Evolutionary conservation across 2,329 filamentous ascomycete genomes (phyloP).

Genomic region (Leptographium lundbergii): DNA sequence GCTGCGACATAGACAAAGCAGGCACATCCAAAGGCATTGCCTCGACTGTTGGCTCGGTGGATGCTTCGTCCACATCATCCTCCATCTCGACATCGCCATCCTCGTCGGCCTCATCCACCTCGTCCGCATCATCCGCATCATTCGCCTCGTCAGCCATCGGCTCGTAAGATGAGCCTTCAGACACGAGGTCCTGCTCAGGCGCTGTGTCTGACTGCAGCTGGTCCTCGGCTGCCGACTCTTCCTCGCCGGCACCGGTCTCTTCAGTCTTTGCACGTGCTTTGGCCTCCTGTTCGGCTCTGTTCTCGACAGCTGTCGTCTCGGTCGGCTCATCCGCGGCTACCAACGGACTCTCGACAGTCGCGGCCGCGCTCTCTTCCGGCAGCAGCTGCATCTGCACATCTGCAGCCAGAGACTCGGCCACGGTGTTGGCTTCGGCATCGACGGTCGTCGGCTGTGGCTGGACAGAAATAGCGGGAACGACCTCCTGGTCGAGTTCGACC

Average conservation of each 20-base stretch:
- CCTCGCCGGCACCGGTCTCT: background rate
- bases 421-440: background rate
- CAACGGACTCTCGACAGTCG: background rate
- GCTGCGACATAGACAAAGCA: background rate
- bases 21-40: background rate
- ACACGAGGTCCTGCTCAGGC: slow-evolving; percentile 5
- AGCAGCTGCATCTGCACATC: background rate
- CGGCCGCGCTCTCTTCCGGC: background rate
- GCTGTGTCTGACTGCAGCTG: background rate
- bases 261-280: background rate
- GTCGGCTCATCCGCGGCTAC: background rate
- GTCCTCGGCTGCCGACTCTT: background rate
- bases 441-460: background rate
- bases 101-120: background rate
- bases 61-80: too few relatives aligned
- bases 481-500: slow-evolving; percentile 23
- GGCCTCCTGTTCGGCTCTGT: background rate
- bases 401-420: background rate
- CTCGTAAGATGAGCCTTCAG: slow-evolving; percentile 5
- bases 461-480: background rate
- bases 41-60: background rate
- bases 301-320: background rate
- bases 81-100: slow-evolving; percentile 15
- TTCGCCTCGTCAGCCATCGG: background rate
- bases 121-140: background rate